A percentile compares a stretch with the other conserved stretches of the same genome.
Evolutionary conservation across 2,329 filamentous ascomycete species (phyloP).

Genomic region (Trichophyton schoenleinii): DNA sequence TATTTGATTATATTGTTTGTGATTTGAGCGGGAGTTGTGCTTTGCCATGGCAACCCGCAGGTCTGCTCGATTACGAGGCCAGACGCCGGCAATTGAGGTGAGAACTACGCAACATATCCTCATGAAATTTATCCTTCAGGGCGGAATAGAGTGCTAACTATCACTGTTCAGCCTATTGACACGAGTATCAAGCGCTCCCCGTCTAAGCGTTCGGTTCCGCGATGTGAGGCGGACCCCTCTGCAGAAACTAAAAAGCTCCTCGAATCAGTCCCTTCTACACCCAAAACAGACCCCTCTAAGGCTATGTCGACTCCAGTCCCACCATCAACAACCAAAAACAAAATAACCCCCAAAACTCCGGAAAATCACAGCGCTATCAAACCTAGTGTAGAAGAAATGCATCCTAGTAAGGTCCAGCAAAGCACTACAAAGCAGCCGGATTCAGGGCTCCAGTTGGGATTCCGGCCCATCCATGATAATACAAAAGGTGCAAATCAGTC

Average conservation of each 20-base stretch:
- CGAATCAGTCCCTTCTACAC: conserved; percentile 4
- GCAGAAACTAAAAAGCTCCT: neutral
- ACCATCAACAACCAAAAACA: conserved; percentile 18
- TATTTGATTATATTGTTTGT: neutral
- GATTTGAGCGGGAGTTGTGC: neutral
- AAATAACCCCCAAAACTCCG: conserved; percentile 44
- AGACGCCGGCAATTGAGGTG: conserved; percentile 23
- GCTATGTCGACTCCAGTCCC: conserved; percentile 23
- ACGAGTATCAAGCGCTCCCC: neutral
- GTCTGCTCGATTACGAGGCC: conserved; percentile 29
- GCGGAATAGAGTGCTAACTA: conserved; percentile 13
- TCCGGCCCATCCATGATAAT: conserved; percentile 54
- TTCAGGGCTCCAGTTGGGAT: conserved; percentile 69
- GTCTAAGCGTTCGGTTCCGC: neutral
- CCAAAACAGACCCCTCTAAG: conserved; percentile 16
- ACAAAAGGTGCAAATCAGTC: conserved; percentile 15
- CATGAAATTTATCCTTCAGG: neutral
- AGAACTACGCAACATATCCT: conserved; percentile 7
- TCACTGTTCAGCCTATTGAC: conserved; percentile 1
- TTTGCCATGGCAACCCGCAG: conserved; percentile 28
- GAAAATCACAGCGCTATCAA: conserved; percentile 52
- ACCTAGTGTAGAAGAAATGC: conserved; percentile 72
- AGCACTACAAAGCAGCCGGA: conserved; percentile 64
- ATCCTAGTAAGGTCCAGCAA: conserved; percentile 68
- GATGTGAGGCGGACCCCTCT: neutral